Percentiles rank a stretch among this genome's conserved stretches.
Evolutionary conservation across 1,284 basidiomycete genomes (phyloP).

Genomic region (Paramarasmius palmivorus): DNA sequence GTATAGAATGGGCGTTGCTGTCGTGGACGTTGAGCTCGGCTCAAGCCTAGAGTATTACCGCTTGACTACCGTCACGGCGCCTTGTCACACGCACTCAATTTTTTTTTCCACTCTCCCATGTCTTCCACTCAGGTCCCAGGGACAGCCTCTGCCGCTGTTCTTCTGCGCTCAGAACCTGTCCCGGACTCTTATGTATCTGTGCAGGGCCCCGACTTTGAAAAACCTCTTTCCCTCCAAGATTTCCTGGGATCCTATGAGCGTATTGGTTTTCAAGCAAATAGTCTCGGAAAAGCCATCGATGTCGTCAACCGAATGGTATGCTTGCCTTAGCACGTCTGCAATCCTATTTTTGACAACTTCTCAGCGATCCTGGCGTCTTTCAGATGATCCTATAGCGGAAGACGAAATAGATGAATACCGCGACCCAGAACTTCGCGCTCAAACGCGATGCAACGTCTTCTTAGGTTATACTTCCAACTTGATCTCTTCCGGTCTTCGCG

Average conservation of each 20-base stretch:
- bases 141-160: constrained; percentile 68
- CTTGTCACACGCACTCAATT: neutral
- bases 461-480: constrained; percentile 99
- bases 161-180: constrained; percentile 81
- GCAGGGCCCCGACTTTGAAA: constrained; percentile 86
- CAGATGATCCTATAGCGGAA: constrained; percentile 71
- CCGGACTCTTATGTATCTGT: constrained; percentile 74
- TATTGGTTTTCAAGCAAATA: constrained; percentile 96
- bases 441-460: constrained; percentile 85
- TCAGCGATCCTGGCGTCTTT: constrained; percentile 81
- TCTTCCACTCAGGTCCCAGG: constrained; percentile 41
- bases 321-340: constrained; percentile 6
- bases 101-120: constrained; percentile 18
- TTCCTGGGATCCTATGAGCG: constrained; percentile 82
- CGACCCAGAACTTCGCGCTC: constrained; percentile 59
- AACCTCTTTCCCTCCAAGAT: constrained; percentile 64
- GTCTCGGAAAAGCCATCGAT: constrained; percentile 85
- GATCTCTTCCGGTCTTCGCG: constrained; percentile 95
- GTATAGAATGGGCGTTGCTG: neutral
- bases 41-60: neutral
- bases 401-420: constrained; percentile 70
- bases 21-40: neutral
- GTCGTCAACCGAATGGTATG: constrained; percentile 89
- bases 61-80: neutral
- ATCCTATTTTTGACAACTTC: constrained; percentile 12